Percentiles rank a stretch among this genome's conserved stretches.
Evolutionary conservation across 306 rosid species (phyloP).

Genomic region (Cucurbita argyrosperma): DNA sequence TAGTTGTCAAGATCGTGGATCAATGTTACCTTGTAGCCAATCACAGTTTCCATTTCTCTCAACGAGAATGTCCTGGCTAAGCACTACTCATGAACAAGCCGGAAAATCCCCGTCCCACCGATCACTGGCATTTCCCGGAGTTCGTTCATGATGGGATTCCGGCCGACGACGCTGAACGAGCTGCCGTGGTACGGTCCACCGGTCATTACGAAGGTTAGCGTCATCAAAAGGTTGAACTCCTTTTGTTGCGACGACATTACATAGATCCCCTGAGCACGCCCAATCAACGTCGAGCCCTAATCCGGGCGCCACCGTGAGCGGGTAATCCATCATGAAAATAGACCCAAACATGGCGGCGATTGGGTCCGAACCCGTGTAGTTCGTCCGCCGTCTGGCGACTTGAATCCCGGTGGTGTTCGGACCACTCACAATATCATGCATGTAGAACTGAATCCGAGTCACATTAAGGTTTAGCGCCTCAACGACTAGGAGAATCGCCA

Average conservation of each 20-base stretch:
- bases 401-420: conserved; percentile 8
- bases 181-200: conserved; percentile 1
- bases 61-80: not conserved
- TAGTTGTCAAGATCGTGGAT: not conserved
- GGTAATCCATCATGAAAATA: conserved; percentile 9
- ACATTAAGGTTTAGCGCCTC: conserved; percentile 5
- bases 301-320: conserved; percentile 14
- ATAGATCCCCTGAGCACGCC: conserved; percentile 16
- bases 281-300: conserved; percentile 7
- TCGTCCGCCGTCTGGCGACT: conserved; percentile 10
- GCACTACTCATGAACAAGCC: not conserved
- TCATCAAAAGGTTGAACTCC: conserved; percentile 16
- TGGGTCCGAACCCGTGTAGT: conserved; percentile 12
- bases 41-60: not conserved
- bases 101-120: not conserved
- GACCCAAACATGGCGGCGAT: conserved; percentile 10
- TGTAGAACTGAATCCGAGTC: conserved; percentile 15
- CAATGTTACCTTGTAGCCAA: not conserved
- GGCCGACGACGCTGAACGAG: not conserved
- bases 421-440: conserved; percentile 14
- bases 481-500: not conserved
- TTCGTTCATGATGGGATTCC: not conserved
- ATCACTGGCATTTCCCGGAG: not conserved
- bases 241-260: conserved; percentile 11
- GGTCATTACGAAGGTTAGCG: conserved; percentile 1